A percentile compares a stretch with the other conserved stretches of the same genome.
Evolutionary conservation across 2,329 filamentous ascomycete genomes (phyloP).

Genomic region (Sporothrix schenckii): DNA sequence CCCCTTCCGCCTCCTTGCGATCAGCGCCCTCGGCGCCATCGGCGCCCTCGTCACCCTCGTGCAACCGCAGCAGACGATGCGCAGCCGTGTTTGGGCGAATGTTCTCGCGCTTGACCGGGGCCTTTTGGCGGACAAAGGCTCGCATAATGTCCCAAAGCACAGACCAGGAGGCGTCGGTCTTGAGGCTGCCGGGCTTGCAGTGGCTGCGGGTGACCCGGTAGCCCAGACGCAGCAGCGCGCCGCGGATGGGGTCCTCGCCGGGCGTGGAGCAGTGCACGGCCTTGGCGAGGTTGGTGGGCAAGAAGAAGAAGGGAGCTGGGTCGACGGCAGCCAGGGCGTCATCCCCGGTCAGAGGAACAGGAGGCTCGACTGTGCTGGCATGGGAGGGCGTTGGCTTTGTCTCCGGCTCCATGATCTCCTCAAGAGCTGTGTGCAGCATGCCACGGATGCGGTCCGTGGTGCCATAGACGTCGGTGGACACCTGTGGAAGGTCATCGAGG

Average conservation of each 20-base stretch:
- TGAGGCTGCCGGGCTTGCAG: conserved; percentile 84
- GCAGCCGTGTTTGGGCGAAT: conserved; percentile 72
- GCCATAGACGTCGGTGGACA: conserved; percentile 71
- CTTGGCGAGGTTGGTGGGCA: conserved; percentile 72
- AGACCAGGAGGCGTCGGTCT: conserved; percentile 89
- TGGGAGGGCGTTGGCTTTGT: conserved; percentile 40
- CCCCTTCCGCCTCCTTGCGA: conserved; percentile 34
- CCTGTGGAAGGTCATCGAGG: conserved; percentile 69
- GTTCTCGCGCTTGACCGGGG: conserved; percentile 72
- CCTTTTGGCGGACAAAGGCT: conserved; percentile 83
- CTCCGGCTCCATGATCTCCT: conserved; percentile 71
- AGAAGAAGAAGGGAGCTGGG: conserved; percentile 82
- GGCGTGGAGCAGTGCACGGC: conserved; percentile 79
- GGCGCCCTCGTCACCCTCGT: conserved; percentile 30
- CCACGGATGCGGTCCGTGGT: conserved; percentile 83
- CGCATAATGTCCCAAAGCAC: conserved; percentile 92
- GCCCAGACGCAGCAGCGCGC: conserved; percentile 77
- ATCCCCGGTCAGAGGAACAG: conserved; percentile 31
- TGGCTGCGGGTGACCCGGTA: conserved; percentile 86
- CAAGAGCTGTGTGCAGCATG: conserved; percentile 85
- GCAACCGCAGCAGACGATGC: conserved; percentile 65
- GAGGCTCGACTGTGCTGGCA: neutral
- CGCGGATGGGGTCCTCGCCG: conserved; percentile 75
- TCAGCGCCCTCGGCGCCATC: neutral
- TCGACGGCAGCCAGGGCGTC: conserved; percentile 63